Evolutionary conservation across 2,329 filamentous ascomycete species (phyloP).

Genomic region (Epichloe amarillans): DNA sequence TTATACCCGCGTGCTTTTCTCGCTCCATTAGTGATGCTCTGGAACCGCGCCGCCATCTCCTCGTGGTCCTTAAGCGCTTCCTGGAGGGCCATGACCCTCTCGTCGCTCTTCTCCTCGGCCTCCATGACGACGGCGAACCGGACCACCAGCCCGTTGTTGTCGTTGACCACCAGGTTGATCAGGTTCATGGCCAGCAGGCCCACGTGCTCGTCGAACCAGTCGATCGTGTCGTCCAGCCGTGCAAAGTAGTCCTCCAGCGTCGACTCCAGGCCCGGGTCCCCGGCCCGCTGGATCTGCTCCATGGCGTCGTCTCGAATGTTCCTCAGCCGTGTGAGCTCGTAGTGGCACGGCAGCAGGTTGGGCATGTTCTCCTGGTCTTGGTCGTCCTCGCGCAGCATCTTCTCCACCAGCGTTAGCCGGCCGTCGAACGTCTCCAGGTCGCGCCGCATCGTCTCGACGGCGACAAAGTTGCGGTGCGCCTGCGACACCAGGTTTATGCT

Average conservation of each 20-base stretch:
- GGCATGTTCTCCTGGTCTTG: slow-evolving; percentile 79
- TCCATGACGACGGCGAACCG: slow-evolving; percentile 85
- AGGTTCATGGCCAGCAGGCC: slow-evolving; percentile 80
- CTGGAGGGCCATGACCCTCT: slow-evolving; percentile 78
- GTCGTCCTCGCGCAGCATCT: slow-evolving; percentile 71
- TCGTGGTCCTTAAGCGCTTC: slow-evolving; percentile 93
- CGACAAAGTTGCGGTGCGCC: slow-evolving; percentile 91
- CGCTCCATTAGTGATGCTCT: slow-evolving; percentile 86
- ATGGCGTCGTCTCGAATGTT: slow-evolving; percentile 95
- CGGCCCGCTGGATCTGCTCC: slow-evolving; percentile 77
- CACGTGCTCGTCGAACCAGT: slow-evolving; percentile 93
- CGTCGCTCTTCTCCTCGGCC: slow-evolving; percentile 92
- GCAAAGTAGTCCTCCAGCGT: slow-evolving; percentile 87
- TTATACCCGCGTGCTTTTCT: slow-evolving; percentile 93
- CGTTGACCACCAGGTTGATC: slow-evolving; percentile 72
- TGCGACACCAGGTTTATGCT: slow-evolving; percentile 86
- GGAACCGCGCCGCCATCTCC: slow-evolving; percentile 84
- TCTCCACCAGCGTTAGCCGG: slow-evolving; percentile 61
- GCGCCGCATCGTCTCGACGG: slow-evolving; percentile 82
- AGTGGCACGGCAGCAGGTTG: slow-evolving; percentile 79
- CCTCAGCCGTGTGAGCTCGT: slow-evolving; percentile 77
- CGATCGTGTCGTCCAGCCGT: slow-evolving; percentile 72
- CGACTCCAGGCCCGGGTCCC: slow-evolving; percentile 59
- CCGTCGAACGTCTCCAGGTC: slow-evolving; percentile 81
- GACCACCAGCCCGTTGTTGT: slow-evolving; percentile 82